Evolutionary conservation across 2,329 filamentous ascomycete species (phyloP).

Genomic region (Fusarium tanahbumbuense): DNA sequence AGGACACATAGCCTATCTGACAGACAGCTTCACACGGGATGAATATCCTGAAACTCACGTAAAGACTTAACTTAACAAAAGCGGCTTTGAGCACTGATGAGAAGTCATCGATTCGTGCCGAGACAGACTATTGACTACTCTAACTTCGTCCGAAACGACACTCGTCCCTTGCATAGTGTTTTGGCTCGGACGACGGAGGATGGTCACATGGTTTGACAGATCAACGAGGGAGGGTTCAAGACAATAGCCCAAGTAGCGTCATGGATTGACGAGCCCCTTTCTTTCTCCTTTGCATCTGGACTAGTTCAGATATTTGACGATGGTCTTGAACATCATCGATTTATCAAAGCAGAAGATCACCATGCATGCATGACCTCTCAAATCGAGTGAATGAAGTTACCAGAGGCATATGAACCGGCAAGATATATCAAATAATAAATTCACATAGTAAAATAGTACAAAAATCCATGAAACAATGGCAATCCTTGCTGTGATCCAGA

Average conservation of each 20-base stretch:
- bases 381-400: not conserved
- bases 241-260: not conserved
- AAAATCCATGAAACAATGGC: not conserved
- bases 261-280: not conserved
- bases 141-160: not conserved
- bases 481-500: not conserved
- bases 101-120: not conserved
- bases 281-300: not conserved
- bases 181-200: not conserved
- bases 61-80: not conserved
- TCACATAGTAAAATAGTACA: not conserved
- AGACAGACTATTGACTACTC: not conserved
- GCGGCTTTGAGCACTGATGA: not conserved
- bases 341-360: not conserved
- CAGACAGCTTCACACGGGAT: not conserved
- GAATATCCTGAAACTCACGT: not conserved
- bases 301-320: not conserved
- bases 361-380: not conserved
- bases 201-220: not conserved
- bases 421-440: no score
- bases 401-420: no score
- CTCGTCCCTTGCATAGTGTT: slow-evolving; percentile 21
- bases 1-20: not conserved
- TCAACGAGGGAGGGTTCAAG: not conserved
- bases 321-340: not conserved